Base-by-base conservation (phyloP, 2,329 filamentous ascomycete species). In the Stachybotrys elegans region DNA sequence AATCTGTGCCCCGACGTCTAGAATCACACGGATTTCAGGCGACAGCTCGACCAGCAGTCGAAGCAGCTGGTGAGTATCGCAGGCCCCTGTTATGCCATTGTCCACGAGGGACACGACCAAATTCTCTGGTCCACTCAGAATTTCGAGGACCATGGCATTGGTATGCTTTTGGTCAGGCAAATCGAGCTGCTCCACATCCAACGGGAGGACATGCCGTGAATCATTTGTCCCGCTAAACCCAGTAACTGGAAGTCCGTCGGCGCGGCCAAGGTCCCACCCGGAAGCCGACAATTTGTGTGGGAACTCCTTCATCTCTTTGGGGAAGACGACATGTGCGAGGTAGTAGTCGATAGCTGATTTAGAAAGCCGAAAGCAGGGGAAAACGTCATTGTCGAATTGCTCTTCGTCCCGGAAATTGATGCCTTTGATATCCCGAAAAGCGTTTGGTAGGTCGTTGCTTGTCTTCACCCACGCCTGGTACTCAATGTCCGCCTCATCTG, bases 1-100 rank as follows among this genome's bases (percentile, higher is more conserved):
- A 5, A 89, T 76, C 39, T 83, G 79, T 0, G 85, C 84, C 0
- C 86, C 85, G 0, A 84, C 83, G 51, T 90, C 84, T 0, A 89
- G 67, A 1, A 89, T 73, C 0, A 88, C 83, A 3, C 72, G 69
- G 0, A 76, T 64, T 0, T 61, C 53, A 0, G 67, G 69, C 0
- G 65, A 20, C 25, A 75, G 56, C 0, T 34, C 34, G 0, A 65
- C 56, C 0, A 84, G 36, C 2, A 29, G 55, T 0, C 61, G 22
- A 0, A 88, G 52, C 0, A 84, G 51, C 3, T 53, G 47, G 11
- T 68, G 54, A 0, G 69, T 67, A 4, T 14, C 14, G 12, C 41
- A 40, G 13, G 29, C 12, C 0, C 45, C 42, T 1, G 16, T 19
- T 9, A 36, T 38, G 3, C 43, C 47, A 22, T 29, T 20, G 2